Evolutionary conservation across 2,329 filamentous ascomycete species (phyloP).

Genomic region (Aspergillus sp.): DNA sequence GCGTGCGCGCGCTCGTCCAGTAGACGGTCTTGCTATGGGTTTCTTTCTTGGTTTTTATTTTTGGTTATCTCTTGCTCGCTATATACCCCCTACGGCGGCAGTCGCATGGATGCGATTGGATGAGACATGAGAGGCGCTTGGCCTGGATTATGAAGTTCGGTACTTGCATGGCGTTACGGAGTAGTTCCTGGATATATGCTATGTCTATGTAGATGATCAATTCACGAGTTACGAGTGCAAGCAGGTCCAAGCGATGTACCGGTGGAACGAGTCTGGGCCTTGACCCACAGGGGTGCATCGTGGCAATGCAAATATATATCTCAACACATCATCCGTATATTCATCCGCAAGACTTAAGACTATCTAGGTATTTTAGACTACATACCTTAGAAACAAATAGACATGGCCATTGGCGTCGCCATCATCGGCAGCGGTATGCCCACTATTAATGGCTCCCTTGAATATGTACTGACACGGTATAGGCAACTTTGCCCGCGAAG

Average conservation of each 20-base stretch:
- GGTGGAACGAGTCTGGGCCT: background rate
- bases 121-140: no score
- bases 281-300: background rate
- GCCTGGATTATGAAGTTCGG: no score
- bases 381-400: no score
- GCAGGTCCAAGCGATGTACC: background rate
- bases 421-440: conserved; percentile 52
- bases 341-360: background rate
- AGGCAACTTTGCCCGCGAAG: conserved; percentile 58
- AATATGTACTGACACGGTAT: conserved; percentile 4
- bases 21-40: conserved; percentile 7
- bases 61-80: background rate
- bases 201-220: background rate
- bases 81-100: conserved; percentile 5
- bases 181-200: no score
- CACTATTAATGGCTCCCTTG: background rate
- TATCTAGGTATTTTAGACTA: no score
- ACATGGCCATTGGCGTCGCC: conserved; percentile 48
- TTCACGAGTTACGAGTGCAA: background rate
- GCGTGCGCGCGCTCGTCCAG: conserved; percentile 55
- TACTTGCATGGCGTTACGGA: no score
- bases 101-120: background rate
- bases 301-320: background rate
- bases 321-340: background rate
- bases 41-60: conserved; percentile 6